phyloP scores from a whole-genome alignment of 306 rosid genomes.

The Trichosanthes truncata region DNA sequence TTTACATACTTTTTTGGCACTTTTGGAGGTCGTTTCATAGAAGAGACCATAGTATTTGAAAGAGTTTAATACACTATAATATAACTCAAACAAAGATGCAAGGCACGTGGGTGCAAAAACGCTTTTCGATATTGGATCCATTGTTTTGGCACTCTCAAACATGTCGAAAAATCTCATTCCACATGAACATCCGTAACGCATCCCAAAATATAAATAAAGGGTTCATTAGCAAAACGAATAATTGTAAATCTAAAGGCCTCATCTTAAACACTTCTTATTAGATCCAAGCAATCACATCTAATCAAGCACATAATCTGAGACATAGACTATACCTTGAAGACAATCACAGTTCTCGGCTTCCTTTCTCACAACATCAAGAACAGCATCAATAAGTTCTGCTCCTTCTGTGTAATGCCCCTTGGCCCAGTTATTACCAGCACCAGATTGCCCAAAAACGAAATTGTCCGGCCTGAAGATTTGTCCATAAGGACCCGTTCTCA shows the following conservation, averaged over 20 bases:
- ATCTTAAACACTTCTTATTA: neutral
- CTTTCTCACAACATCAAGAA: neutral
- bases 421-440: neutral
- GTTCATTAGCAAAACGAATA: neutral
- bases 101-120: neutral
- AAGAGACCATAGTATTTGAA: neutral
- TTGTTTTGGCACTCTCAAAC: neutral
- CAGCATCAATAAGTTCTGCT: neutral
- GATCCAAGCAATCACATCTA: neutral
- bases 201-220: neutral
- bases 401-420: neutral
- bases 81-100: neutral
- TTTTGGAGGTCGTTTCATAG: neutral
- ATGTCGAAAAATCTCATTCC: neutral
- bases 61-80: neutral
- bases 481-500: neutral
- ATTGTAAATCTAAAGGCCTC: neutral
- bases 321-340: neutral
- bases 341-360: neutral
- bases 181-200: neutral
- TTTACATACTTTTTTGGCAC: neutral
- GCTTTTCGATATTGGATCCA: neutral
- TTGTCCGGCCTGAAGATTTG: constrained; percentile 1
- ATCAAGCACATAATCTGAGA: neutral
- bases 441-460: neutral